Conservation (phyloP, 495 filamentous ascomycete species). For the Penicillium herquei region DNA sequence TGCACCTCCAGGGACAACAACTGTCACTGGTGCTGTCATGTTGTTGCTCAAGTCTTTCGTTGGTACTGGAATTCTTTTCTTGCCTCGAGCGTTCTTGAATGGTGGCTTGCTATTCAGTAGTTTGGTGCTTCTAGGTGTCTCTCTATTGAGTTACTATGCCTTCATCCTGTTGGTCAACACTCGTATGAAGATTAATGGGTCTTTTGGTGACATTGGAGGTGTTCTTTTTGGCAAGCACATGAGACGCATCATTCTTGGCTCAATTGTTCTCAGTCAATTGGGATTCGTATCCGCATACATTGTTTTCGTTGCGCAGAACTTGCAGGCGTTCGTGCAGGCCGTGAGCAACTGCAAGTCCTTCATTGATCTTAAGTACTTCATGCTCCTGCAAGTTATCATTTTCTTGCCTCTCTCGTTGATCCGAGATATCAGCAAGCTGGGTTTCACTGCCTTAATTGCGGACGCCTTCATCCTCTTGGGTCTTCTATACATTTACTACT, state of each 20-base stretch:
- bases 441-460: conserved; percentile 84
- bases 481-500: conserved; percentile 92
- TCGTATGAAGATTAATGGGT: conserved; percentile 76
- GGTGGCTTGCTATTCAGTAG: conserved; percentile 98
- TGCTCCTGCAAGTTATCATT: conserved; percentile 87
- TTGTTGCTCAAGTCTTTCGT: conserved; percentile 95
- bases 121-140: conserved; percentile 79
- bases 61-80: conserved; percentile 94
- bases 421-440: conserved; percentile 92
- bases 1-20: conserved; percentile 67
- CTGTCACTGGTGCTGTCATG: conserved; percentile 69
- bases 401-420: conserved; percentile 92
- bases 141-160: conserved; percentile 87
- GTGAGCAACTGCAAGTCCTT: conserved; percentile 77
- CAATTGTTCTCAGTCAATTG: conserved; percentile 90
- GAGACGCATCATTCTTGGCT: conserved; percentile 79
- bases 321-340: conserved; percentile 86
- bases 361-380: conserved; percentile 84
- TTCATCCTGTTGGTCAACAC: conserved; percentile 91
- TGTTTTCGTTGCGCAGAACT: conserved; percentile 92
- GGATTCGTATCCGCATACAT: conserved; percentile 98
- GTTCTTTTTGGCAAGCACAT: conserved; percentile 88
- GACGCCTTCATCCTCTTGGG: conserved; percentile 93
- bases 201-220: conserved; percentile 95
- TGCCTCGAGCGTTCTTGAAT: conserved; percentile 89